Evolutionary conservation across 495 filamentous ascomycete species (phyloP).

Genomic region (Aspergillus asperescens): DNA sequence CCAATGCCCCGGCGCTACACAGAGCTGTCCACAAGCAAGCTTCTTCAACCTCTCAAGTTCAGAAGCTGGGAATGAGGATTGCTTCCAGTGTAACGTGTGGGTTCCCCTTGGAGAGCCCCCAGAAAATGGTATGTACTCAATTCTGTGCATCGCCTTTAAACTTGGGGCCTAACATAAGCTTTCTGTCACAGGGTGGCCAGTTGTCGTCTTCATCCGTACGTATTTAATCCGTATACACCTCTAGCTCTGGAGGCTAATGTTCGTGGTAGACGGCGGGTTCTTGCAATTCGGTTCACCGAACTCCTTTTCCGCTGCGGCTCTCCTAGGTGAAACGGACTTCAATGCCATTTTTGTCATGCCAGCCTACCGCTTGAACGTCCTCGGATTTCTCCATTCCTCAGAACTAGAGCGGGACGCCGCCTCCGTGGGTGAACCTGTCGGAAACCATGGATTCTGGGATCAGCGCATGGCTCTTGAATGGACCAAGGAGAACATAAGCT

Average conservation of each 20-base stretch:
- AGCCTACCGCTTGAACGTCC: conserved; percentile 62
- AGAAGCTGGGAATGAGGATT: conserved; percentile 36
- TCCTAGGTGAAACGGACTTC: conserved; percentile 45
- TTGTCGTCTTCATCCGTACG: conserved; percentile 42
- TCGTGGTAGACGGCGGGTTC: conserved; percentile 49
- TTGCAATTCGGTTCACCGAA: conserved; percentile 53
- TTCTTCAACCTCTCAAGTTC: conserved; percentile 22
- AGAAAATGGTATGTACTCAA: conserved; percentile 22
- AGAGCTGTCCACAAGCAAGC: conserved; percentile 35
- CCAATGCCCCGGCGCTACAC: conserved; percentile 24
- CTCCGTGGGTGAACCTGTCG: conserved; percentile 29
- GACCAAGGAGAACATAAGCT: conserved; percentile 54
- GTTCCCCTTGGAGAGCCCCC: conserved; percentile 34
- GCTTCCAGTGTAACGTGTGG: conserved; percentile 43
- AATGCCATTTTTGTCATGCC: conserved; percentile 58
- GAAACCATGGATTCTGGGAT: conserved; percentile 67
- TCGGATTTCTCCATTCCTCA: conserved; percentile 59
- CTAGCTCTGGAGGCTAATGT: neutral
- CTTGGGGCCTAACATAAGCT: neutral
- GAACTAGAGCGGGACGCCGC: conserved; percentile 51
- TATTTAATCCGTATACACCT: neutral
- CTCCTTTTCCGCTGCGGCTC: conserved; percentile 39
- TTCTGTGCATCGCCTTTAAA: neutral
- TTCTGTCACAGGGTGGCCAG: conserved; percentile 35
- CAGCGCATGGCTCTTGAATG: conserved; percentile 60